phyloP scores from a whole-genome alignment of 2,329 filamentous ascomycete genomes.

The Fusarium cyanostomum region DNA sequence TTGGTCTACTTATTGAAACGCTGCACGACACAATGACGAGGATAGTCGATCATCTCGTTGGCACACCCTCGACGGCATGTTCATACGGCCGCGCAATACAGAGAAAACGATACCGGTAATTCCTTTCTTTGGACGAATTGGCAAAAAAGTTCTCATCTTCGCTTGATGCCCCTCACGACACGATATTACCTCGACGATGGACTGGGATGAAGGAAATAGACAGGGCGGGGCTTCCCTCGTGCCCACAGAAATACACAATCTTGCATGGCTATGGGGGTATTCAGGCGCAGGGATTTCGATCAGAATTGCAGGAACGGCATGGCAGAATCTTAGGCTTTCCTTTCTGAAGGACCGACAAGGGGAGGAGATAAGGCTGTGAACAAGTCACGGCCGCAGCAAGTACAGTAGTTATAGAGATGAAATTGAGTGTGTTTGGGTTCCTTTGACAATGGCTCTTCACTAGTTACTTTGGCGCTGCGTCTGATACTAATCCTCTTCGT shows the following conservation, averaged over 20 bases:
- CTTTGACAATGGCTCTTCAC: not conserved
- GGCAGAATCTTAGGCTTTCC: constrained; percentile 24
- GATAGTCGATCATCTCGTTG: not conserved
- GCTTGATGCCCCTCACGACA: constrained; percentile 40
- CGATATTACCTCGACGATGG: constrained; percentile 30
- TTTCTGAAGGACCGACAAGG: constrained; percentile 6
- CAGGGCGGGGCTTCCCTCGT: constrained; percentile 16
- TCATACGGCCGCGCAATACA: not conserved
- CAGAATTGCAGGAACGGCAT: constrained; percentile 32
- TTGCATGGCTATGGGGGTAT: constrained; percentile 40
- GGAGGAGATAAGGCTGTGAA: constrained; percentile 18
- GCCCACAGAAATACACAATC: constrained; percentile 28
- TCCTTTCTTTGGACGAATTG: constrained; percentile 23
- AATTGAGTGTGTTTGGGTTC: constrained; percentile 37
- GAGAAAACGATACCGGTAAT: constrained; percentile 15
- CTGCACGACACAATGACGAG: constrained; percentile 5
- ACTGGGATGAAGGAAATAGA: constrained; percentile 43
- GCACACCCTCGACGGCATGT: not conserved
- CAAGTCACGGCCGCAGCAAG: constrained; percentile 26
- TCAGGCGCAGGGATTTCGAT: constrained; percentile 37
- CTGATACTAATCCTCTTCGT: not conserved
- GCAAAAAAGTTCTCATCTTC: constrained; percentile 31
- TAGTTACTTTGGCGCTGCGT: not conserved
- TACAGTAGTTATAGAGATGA: constrained; percentile 42
- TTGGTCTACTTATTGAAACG: constrained; percentile 5